Conservation (phyloP, 2,329 filamentous ascomycete genomes). For the Pestalotiopsis sp. region DNA sequence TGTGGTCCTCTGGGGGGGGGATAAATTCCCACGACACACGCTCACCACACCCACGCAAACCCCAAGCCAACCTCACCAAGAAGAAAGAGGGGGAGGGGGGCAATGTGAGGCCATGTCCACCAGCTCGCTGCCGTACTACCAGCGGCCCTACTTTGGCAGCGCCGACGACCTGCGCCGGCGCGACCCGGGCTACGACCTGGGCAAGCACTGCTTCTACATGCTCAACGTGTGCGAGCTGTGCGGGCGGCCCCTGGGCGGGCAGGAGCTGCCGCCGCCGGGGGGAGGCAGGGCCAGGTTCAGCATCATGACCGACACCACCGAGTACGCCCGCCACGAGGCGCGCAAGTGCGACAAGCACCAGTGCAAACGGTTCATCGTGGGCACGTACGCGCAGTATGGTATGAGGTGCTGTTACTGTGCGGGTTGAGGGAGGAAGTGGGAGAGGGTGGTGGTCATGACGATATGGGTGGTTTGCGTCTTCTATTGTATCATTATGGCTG, state of each 20-base stretch:
- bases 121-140: slow-evolving; percentile 9
- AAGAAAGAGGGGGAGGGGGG: background rate
- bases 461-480: background rate
- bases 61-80: background rate
- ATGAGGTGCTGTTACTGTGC: slow-evolving; percentile 5
- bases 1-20: no score
- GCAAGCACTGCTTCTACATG: slow-evolving; percentile 10
- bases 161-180: slow-evolving; percentile 3
- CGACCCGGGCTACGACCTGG: slow-evolving; percentile 6
- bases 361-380: slow-evolving; percentile 8
- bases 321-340: slow-evolving; percentile 8
- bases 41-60: background rate
- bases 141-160: slow-evolving; percentile 4
- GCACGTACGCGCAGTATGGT: slow-evolving; percentile 8
- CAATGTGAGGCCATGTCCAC: slow-evolving; percentile 10
- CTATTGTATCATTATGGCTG: no score
- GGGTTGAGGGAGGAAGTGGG: background rate
- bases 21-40: no score
- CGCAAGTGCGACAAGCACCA: slow-evolving; percentile 6
- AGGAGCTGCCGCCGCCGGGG: background rate
- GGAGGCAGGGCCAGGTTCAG: slow-evolving; percentile 4
- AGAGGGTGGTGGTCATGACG: no score
- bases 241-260: background rate
- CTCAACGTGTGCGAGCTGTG: slow-evolving; percentile 11
- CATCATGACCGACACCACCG: slow-evolving; percentile 10